A percentile compares a stretch with the other conserved stretches of the same genome.
These are phyloP conservation scores for Penicillium turbatum DNA, from an alignment of 495 filamentous ascomycete genomes.

Conservation along the genomic window DNA sequence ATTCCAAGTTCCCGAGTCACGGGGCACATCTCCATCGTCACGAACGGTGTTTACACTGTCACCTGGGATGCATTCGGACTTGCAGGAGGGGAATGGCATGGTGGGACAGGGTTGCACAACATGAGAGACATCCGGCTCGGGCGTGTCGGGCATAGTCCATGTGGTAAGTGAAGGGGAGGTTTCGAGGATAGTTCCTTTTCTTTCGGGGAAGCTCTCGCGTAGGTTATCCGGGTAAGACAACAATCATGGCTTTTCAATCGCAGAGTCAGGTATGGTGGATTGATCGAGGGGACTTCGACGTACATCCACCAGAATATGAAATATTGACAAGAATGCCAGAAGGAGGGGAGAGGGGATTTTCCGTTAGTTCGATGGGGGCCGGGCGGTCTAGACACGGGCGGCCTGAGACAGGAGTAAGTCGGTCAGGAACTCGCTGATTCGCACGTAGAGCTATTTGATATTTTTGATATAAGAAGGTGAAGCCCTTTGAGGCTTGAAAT, in stretches of 20 bases:
- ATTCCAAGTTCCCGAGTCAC: conserved; percentile 46
- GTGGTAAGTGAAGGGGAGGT: conserved; percentile 10
- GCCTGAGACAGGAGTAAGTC: conserved; percentile 22
- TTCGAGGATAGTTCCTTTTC: conserved; percentile 3
- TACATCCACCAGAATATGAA: background rate
- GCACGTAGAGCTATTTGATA: background rate
- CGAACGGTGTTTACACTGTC: conserved; percentile 29
- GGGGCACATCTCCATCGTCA: conserved; percentile 49
- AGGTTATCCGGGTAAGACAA: conserved; percentile 18
- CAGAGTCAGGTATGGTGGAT: conserved; percentile 1
- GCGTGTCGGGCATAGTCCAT: conserved; percentile 38
- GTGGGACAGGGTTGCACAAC: conserved; percentile 25
- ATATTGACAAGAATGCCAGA: background rate
- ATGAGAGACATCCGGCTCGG: conserved; percentile 37
- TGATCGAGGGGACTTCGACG: conserved; percentile 7
- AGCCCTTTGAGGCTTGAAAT: background rate
- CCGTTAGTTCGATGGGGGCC: conserved; percentile 17
- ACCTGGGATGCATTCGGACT: conserved; percentile 44
- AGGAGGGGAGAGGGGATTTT: conserved; percentile 28
- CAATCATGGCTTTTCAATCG: conserved; percentile 28
- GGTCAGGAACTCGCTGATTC: background rate
- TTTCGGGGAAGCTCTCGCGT: background rate
- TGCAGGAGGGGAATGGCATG: conserved; percentile 36
- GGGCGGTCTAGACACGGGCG: conserved; percentile 28
- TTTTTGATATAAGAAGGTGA: background rate